Conservation (phyloP, 495 filamentous ascomycete species). For the Daldinia vernicosa region DNA sequence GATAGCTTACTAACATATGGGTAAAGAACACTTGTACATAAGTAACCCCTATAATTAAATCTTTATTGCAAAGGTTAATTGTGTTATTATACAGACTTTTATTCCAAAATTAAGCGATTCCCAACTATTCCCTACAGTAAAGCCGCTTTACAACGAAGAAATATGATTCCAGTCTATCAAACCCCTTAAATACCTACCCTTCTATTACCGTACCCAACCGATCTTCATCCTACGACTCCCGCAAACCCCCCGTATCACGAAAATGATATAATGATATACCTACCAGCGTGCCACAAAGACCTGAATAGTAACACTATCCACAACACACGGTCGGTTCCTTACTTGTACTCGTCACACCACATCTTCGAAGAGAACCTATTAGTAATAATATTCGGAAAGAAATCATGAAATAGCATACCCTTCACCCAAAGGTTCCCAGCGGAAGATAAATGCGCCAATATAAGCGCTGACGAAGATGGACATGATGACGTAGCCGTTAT, state of each 20-base stretch:
- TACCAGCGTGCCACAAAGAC: background rate
- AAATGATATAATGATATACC: background rate
- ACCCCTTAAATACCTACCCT: background rate
- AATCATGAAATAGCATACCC: background rate
- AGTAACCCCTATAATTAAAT: no score
- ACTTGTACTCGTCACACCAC: background rate
- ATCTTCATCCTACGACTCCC: background rate
- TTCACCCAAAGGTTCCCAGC: slow-evolving; percentile 55
- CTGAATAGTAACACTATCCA: background rate
- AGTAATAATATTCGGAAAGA: background rate
- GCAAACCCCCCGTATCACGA: background rate
- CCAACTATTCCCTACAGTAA: no score
- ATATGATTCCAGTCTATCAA: no score
- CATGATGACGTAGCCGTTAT: slow-evolving; percentile 37
- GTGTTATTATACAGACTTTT: no score
- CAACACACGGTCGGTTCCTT: background rate
- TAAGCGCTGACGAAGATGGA: slow-evolving; percentile 57
- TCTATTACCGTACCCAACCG: background rate
- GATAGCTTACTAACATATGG: no score
- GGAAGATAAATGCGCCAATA: slow-evolving; percentile 67
- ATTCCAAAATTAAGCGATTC: no score
- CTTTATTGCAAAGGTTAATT: no score
- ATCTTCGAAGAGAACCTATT: background rate
- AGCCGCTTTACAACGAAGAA: no score
- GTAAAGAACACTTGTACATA: no score